Conservation (phyloP, 1,284 basidiomycete species). For the Vanrija humicola region DNA sequence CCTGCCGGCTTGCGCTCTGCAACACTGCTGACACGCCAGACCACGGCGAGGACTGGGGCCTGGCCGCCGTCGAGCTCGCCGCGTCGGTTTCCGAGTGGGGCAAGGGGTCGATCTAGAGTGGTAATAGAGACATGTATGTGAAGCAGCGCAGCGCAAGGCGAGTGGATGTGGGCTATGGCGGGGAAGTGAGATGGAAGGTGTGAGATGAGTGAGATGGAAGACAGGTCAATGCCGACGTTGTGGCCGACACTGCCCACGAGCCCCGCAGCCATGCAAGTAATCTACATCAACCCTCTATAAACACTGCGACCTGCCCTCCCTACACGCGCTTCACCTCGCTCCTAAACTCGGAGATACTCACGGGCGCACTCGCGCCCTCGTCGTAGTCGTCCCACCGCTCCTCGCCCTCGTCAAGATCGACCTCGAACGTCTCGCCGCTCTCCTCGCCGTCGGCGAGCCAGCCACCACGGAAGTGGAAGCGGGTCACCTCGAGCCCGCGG, state of each 20-base stretch:
- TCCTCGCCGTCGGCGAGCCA: slow-evolving; percentile 31
- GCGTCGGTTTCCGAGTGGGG: slow-evolving; percentile 67
- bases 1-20: no score
- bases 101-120: slow-evolving; percentile 15
- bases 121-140: not conserved
- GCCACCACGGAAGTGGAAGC: slow-evolving; percentile 40
- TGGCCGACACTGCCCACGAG: no score
- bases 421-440: slow-evolving; percentile 34
- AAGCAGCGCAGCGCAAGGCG: no score
- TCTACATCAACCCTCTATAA: not conserved
- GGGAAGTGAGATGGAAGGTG: no score
- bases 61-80: slow-evolving; percentile 91
- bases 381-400: slow-evolving; percentile 51
- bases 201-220: no score
- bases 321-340: slow-evolving; percentile 34
- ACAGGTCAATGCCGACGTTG: no score
- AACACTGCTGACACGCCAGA: slow-evolving; percentile 22
- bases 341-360: slow-evolving; percentile 41
- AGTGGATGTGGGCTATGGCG: no score
- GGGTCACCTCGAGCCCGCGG: slow-evolving; percentile 46
- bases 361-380: slow-evolving; percentile 36
- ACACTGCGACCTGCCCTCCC: not conserved
- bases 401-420: slow-evolving; percentile 46
- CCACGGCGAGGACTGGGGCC: slow-evolving; percentile 87
- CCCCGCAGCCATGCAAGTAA: no score